Percentiles rank a stretch among this genome's conserved stretches.
phyloP scores from a whole-genome alignment of 768 basidiomycete species.

The Trichaptum fuscoviolaceum region DNA sequence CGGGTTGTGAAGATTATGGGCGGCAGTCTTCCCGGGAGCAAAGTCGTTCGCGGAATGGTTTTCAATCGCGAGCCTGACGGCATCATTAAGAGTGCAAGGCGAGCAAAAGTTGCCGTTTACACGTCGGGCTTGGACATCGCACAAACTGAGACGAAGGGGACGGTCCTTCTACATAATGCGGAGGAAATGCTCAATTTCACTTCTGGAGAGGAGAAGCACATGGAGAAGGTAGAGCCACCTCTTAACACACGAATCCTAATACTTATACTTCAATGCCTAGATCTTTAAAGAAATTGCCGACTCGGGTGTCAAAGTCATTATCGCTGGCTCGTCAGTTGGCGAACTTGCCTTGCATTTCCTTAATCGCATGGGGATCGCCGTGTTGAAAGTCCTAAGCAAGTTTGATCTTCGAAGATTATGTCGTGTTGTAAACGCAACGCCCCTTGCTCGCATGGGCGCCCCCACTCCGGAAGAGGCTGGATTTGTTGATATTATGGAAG shows the following conservation, averaged over 20 bases:
- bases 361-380: constrained; percentile 88
- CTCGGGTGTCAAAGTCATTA: constrained; percentile 88
- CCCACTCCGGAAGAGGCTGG: constrained; percentile 97
- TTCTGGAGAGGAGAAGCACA: constrained; percentile 90
- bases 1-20: constrained; percentile 99
- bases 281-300: constrained; percentile 97
- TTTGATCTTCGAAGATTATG: constrained; percentile 94
- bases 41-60: constrained; percentile 96
- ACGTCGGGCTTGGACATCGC: constrained; percentile 89
- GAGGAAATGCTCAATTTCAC: constrained; percentile 98
- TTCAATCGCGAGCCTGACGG: constrained; percentile 96
- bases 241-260: background rate
- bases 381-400: constrained; percentile 95
- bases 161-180: constrained; percentile 90
- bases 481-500: constrained; percentile 90
- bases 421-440: constrained; percentile 94
- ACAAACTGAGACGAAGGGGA: constrained; percentile 99
- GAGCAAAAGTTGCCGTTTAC: constrained; percentile 93
- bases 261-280: constrained; percentile 31
- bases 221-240: constrained; percentile 63
- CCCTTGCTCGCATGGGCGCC: constrained; percentile 91
- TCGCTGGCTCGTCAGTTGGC: constrained; percentile 89
- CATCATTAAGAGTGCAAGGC: constrained; percentile 71
- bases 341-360: constrained; percentile 98
- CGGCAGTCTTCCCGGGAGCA: constrained; percentile 76